Percentiles rank a stretch among this genome's conserved stretches.
Conservation (phyloP, 1,284 basidiomycete genomes). For the Malassezia globosa region DNA sequence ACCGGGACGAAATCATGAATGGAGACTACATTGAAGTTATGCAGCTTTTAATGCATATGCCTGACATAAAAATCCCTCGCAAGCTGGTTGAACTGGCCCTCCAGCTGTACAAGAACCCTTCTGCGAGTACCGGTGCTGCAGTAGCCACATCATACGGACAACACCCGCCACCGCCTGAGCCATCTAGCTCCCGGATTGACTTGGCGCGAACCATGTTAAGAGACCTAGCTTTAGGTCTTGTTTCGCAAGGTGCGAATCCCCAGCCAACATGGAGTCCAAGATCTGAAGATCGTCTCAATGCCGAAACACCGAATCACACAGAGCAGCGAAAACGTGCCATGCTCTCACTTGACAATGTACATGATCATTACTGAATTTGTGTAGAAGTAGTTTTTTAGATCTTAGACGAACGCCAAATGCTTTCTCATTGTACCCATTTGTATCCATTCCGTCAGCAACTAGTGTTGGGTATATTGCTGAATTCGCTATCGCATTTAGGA, state of each 20-base stretch:
- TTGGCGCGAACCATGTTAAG: background rate
- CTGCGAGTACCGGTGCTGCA: background rate
- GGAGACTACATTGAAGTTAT: slow-evolving; percentile 30
- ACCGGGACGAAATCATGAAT: slow-evolving; percentile 30
- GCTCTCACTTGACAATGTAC: slow-evolving; percentile 12
- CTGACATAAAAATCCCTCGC: background rate
- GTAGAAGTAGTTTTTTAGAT: background rate
- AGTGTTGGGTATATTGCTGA: too few species aligned
- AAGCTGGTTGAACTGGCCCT: slow-evolving; percentile 2
- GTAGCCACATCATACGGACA: slow-evolving; percentile 1
- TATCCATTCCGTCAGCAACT: too few species aligned
- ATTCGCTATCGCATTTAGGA: too few species aligned
- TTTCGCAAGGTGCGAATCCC: background rate
- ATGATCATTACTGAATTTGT: background rate
- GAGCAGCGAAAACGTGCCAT: slow-evolving; percentile 10
- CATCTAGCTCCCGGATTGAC: background rate
- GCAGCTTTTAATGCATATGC: slow-evolving; percentile 27
- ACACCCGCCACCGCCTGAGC: background rate
- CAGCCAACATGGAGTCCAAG: slow-evolving; percentile 9
- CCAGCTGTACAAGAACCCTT: background rate
- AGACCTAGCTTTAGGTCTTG: background rate
- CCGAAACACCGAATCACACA: background rate
- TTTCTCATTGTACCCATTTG: too few species aligned
- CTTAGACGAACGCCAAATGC: too few species aligned
- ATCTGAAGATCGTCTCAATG: slow-evolving; percentile 5